Evolutionary conservation across 2,329 filamentous ascomycete species (phyloP).

Genomic region (Botrytis squamosa): DNA sequence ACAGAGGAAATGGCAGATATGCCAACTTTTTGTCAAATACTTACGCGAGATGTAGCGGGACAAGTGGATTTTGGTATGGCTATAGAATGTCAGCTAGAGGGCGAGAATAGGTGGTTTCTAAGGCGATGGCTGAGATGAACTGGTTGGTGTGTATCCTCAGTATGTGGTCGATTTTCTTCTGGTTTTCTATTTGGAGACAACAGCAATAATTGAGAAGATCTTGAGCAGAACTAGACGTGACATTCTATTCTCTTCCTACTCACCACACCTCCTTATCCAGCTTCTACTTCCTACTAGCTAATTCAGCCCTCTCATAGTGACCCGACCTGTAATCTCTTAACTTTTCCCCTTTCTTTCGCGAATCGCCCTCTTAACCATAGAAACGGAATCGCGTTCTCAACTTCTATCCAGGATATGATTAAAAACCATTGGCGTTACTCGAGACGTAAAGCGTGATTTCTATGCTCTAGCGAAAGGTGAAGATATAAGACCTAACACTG

Average conservation of each 20-base stretch:
- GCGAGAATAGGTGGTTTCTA: accelerated
- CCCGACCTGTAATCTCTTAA: background rate
- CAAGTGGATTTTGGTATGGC: background rate
- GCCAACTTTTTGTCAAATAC: background rate
- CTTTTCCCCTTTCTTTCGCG: background rate
- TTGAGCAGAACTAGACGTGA: background rate
- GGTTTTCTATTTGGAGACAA: background rate
- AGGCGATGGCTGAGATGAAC: background rate
- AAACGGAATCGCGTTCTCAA: background rate
- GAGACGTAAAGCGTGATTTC: background rate
- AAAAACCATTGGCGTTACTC: background rate
- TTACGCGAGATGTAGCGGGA: background rate
- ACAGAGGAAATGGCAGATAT: background rate
- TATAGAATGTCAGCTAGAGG: background rate
- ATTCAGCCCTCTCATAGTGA: background rate
- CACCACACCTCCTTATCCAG: accelerated
- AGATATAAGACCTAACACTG: background rate
- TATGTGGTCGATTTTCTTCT: background rate
- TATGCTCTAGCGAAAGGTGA: background rate
- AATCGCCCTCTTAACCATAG: background rate
- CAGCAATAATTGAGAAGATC: no score
- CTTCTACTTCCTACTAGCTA: background rate
- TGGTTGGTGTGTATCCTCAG: background rate
- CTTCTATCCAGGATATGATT: background rate
- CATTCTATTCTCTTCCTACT: background rate